Evolutionary conservation across 441 rosid species (phyloP), one percentile per base, ranked within the genome.

Genomic region (Gossypium aridum): DNA sequence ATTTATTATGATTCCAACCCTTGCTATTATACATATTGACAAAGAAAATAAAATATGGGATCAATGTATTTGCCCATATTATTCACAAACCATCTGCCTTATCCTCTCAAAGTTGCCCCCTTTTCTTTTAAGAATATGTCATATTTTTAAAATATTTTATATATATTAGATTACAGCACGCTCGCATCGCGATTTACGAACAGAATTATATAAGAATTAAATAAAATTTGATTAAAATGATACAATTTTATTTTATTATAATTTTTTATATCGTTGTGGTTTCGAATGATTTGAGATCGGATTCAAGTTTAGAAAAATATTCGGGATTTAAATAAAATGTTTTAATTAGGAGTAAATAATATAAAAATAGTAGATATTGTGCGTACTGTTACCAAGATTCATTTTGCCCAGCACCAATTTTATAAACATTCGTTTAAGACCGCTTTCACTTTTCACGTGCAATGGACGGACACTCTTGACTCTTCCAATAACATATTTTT

Each of bases 361-460:
- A 49, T 13, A 49, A 49, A 49, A 49, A 14, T 0, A 13, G 16
- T 49, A 49, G 19, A 49, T 49, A 4, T 49, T n/a, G 55, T 14
- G 17, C 12, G 0, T 54, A 54, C 59, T 16, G 59, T 54, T 16
- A 54, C 22, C 23, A 0, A 54, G 20, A 54, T 54, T 5, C 19
- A 56, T 56, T 56, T 23, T 8, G 26, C 61, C 23, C 61, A 12
- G 14, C 61, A 56, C 3, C 26, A 2, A 19, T 9, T 7, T 56
- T 2, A 19, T 22, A 56, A 56, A 19, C 61, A 56, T 19, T 20
- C 61, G 9, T 56, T 19, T 56, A 19, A 19, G 20, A 19, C 26
- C 61, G 20, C 61, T 56, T 16, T 54, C 12, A 61, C 39, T 61
- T 26, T 61, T 26, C 65, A 61, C 65, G 65, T 61, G 65, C 65